Base-by-base conservation (phyloP, 192 early-diverging fungal genomes). In the Backusella westeae region DNA sequence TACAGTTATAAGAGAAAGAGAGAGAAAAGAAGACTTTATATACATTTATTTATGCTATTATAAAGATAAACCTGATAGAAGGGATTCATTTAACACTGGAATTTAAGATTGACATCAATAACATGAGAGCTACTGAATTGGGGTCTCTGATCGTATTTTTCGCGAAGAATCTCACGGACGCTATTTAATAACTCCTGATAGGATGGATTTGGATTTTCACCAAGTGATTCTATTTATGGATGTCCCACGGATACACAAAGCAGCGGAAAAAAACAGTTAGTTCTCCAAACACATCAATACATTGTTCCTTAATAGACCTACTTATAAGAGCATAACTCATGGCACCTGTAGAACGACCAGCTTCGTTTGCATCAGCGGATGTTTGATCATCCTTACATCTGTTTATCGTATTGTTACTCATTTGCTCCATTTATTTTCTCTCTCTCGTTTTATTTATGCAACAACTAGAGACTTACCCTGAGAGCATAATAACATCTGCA, bases 401-500 rank as follows among this genome's bases (percentile, higher is more conserved):
- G 0, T 35, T 35, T 36, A 68, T 35, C 14, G 34, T 67, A 34
- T 34, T 34, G 19, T 67, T 17, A 66, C 29, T 17, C 29, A 67
- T 10, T 19, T 67, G 15, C 3, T 8, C 5, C 4, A 67, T 67
- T 35, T 19, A 49, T 49, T 67, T 88, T 32, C 0, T 59, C 29
- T n/a, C 29, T 39, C 32, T 15, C 10, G 17, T 29, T 21, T 6
- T 56, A n/a, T 35, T 34, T 69, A 46, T 10, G 14, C 1, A 35
- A 66, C 34, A 15, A 19, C 7, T 15, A 3, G 34, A 56, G 17
- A 80, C 85, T 52, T 86, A 89, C 84, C 93, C 93, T 71, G 90
- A 91, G 73, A 95, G 91, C 94, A 92, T 92, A 71, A 95, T 83
- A 17, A 92, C 91, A 75, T 95, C 94, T 17, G 91, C 93, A n/a